These are phyloP conservation scores for Dactylella cylindrospora DNA, from an alignment of 2,329 filamentous ascomycete species.

Conservation along the genomic window DNA sequence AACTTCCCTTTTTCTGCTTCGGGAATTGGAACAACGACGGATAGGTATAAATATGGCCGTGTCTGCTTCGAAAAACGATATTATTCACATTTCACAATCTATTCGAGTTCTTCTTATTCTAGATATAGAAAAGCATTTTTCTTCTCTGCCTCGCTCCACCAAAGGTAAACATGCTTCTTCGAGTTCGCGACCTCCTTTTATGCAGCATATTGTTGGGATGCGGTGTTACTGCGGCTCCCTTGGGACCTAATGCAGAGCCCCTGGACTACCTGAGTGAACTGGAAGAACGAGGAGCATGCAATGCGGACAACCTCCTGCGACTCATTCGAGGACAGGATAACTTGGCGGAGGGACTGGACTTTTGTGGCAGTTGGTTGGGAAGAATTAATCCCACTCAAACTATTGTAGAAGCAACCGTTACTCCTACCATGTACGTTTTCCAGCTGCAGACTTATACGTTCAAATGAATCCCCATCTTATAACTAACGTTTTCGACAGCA, in stretches of 20 bases:
- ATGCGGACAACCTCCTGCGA: slow-evolving; percentile 19
- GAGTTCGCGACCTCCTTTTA: too few relatives aligned
- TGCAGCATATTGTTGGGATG: slow-evolving; percentile 3
- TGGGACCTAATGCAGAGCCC: slow-evolving; percentile 2
- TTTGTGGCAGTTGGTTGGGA: slow-evolving; percentile 14
- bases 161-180: too few relatives aligned
- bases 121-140: too few relatives aligned
- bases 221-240: background rate
- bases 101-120: too few relatives aligned
- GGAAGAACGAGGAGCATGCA: slow-evolving; percentile 7
- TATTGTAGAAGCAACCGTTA: slow-evolving; percentile 1
- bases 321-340: slow-evolving; percentile 3
- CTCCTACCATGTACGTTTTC: slow-evolving; percentile 11
- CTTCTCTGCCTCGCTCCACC: too few relatives aligned
- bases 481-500: background rate
- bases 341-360: slow-evolving; percentile 4
- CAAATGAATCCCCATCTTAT: background rate
- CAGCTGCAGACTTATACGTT: background rate
- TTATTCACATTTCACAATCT: too few relatives aligned
- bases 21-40: too few relatives aligned
- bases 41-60: too few relatives aligned
- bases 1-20: too few relatives aligned
- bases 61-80: too few relatives aligned
- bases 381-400: background rate
- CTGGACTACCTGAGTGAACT: background rate